phyloP scores from a whole-genome alignment of 257 asterid genomes.

The Solanum infundibuliforme region DNA sequence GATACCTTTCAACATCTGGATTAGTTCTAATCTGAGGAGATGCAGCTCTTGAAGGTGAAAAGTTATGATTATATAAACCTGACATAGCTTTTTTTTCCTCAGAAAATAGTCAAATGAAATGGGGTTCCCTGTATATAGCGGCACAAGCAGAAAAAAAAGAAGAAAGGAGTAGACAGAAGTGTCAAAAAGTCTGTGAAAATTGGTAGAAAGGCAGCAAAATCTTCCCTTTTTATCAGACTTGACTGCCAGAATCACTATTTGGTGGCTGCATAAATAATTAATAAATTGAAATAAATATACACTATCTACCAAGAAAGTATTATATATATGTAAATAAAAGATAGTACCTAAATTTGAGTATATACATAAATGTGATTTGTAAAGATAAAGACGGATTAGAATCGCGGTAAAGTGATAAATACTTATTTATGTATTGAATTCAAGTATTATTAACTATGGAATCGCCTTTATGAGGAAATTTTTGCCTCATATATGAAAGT shows the following conservation, averaged over 20 bases:
- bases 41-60: conserved; percentile 82
- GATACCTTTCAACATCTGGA: conserved; percentile 67
- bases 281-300: neutral
- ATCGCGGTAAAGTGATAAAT: neutral
- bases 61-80: conserved; percentile 58
- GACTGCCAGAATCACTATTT: neutral
- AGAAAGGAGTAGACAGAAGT: neutral
- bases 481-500: neutral
- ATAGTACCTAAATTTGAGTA: neutral
- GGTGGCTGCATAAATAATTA: neutral
- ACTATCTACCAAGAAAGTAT: neutral
- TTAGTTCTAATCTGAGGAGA: conserved; percentile 71
- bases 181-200: conserved; percentile 8
- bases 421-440: neutral
- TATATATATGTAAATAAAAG: neutral
- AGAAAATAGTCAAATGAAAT: neutral
- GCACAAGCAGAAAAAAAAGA: neutral
- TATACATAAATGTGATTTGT: neutral
- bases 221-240: neutral
- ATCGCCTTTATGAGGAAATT: neutral
- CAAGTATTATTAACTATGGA: neutral
- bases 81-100: conserved; percentile 29
- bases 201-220: conserved; percentile 8
- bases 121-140: conserved; percentile 1
- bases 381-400: neutral